Evolutionary conservation across 306 rosid genomes (phyloP), one percentile per base, ranked within the genome.

Genomic region (Benincasa hispida): DNA sequence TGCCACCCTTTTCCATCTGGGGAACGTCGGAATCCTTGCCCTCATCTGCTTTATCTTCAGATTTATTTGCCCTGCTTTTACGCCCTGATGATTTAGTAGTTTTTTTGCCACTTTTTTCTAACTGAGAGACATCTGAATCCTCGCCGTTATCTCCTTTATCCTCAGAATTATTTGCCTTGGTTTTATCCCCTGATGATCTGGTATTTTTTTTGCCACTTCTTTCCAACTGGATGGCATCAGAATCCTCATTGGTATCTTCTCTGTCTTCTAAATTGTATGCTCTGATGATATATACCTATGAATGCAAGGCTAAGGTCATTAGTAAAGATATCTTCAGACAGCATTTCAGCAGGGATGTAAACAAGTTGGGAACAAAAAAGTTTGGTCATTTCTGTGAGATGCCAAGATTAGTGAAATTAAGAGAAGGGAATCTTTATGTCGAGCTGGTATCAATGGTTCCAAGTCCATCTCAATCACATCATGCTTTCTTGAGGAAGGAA

Each of bases 221-320:
- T 24, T 74, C 48, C 77, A 55, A 17, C 10, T 48, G 59, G 13
- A 17, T 22, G 58, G 5, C 72, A 47, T 76, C 72, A 10, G 79
- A 60, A 61, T 47, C 58, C 18, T 45, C 58, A 13, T 59, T 18
- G 37, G 28, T 60, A 18, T 76, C 37, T 59, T 24, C 72, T 28
- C 12, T 47, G 42, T 30, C 75, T 63, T 32, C 61, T 3, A n/a
- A 22, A 51, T 77, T 51, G 39, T 63, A 77, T 50, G 80, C 63
- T 54, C 80, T 62, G 80, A 77, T 77, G 59, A 77, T 77, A 34
- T 77, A 77, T 63, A 77, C 75, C 80, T 77, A n/a, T n/a, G 58
- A 59, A 63, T 47, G 6, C 30, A 30, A 56, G 35, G 55, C 9
- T n/a, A 12, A 50, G 61, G 0, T 18, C 59, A 28, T 24, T 3